These are phyloP conservation scores for Mycena rebaudengoi DNA, from an alignment of 768 basidiomycete genomes.

Conservation along the genomic window DNA sequence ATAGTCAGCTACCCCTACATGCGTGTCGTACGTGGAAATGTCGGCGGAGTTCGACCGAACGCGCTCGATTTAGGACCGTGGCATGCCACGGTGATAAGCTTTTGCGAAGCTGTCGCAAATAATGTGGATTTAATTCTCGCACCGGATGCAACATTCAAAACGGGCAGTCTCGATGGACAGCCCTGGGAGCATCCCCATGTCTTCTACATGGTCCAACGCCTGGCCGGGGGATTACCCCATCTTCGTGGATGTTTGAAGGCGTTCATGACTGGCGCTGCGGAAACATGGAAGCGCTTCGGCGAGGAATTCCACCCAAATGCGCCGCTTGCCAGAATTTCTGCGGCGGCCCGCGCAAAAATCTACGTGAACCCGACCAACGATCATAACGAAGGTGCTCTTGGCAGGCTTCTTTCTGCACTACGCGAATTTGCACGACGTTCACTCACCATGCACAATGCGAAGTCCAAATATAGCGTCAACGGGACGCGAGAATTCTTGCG, in stretches of 20 bases:
- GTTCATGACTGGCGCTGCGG: conserved; percentile 37
- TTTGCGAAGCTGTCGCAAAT: conserved; percentile 27
- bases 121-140: conserved; percentile 30
- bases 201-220: conserved; percentile 24
- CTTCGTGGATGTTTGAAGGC: conserved; percentile 22
- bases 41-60: not conserved
- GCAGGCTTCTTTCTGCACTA: conserved; percentile 13
- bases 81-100: not conserved
- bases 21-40: not conserved
- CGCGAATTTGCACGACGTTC: not conserved
- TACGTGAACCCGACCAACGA: conserved; percentile 34
- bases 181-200: conserved; percentile 32
- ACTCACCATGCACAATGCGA: not conserved
- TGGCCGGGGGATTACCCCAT: conserved; percentile 25
- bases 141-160: conserved; percentile 20
- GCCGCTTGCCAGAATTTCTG: not conserved
- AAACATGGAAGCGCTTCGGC: conserved; percentile 37
- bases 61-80: not conserved
- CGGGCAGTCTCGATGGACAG: conserved; percentile 34
- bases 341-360: conserved; percentile 2
- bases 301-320: conserved; percentile 28
- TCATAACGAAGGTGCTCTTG: conserved; percentile 33
- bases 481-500: not conserved
- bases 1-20: not conserved
- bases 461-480: not conserved